Evolutionary conservation across 805 yeast species (phyloP).

Genomic region (Kluyveromyces wickerhamii): DNA sequence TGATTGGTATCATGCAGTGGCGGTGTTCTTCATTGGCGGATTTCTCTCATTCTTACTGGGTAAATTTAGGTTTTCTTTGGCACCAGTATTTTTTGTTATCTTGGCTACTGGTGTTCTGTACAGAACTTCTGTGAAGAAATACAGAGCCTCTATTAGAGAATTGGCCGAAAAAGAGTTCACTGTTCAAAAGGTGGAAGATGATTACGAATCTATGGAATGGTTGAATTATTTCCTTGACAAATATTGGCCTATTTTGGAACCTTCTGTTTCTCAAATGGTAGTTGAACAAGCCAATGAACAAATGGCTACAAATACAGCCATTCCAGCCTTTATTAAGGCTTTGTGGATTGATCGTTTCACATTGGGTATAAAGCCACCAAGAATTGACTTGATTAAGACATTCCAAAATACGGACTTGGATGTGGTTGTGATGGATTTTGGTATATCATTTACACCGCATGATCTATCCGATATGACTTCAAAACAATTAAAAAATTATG

Average conservation of each 20-base stretch:
- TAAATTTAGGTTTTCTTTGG: slow-evolving; percentile 63
- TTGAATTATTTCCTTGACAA: slow-evolving; percentile 79
- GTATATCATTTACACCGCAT: slow-evolving; percentile 86
- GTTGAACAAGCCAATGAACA: slow-evolving; percentile 80
- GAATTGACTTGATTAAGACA: slow-evolving; percentile 85
- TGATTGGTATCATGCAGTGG: slow-evolving; percentile 95
- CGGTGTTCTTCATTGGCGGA: slow-evolving; percentile 56
- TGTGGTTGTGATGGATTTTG: slow-evolving; percentile 98
- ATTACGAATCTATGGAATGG: slow-evolving; percentile 95
- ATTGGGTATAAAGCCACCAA: slow-evolving; percentile 90
- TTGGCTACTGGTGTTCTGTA: slow-evolving; percentile 59
- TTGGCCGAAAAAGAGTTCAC: slow-evolving; percentile 81
- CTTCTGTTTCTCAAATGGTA: slow-evolving; percentile 77
- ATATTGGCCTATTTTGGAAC: slow-evolving; percentile 89
- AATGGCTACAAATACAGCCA: slow-evolving; percentile 60
- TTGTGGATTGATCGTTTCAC: slow-evolving; percentile 86
- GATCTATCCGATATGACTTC: slow-evolving; percentile 75
- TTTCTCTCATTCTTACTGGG: slow-evolving; percentile 75
- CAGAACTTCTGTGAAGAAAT: slow-evolving; percentile 74
- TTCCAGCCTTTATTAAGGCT: slow-evolving; percentile 76
- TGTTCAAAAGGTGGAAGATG: slow-evolving; percentile 72
- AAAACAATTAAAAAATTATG: slow-evolving; percentile 76
- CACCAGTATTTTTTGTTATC: slow-evolving; percentile 71
- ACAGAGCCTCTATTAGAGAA: slow-evolving; percentile 67
- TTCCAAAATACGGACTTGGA: slow-evolving; percentile 85